Percentiles rank a stretch among this genome's conserved stretches.
Evolutionary conservation across 1,284 basidiomycete genomes (phyloP).

Genomic region (Cutaneotrichosporon mucoides): DNA sequence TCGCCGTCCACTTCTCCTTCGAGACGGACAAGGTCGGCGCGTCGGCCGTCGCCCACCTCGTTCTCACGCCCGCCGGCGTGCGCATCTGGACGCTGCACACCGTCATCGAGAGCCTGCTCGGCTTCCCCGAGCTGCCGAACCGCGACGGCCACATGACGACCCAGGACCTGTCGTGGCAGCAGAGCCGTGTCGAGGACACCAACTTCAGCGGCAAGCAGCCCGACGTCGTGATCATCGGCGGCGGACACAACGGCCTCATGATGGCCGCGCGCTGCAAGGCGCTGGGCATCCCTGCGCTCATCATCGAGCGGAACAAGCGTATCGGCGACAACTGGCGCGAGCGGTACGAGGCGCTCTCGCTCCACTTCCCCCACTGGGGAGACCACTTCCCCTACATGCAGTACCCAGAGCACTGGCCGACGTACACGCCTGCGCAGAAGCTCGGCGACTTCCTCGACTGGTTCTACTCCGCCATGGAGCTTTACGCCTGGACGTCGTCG

Average conservation of each 20-base stretch:
- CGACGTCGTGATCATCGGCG: constrained; percentile 53
- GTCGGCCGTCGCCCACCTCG: constrained; percentile 56
- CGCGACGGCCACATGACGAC: constrained; percentile 29
- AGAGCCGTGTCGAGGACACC: neutral
- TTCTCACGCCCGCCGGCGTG: constrained; percentile 53
- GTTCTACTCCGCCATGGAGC: constrained; percentile 39
- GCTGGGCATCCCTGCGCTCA: constrained; percentile 45
- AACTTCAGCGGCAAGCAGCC: constrained; percentile 37
- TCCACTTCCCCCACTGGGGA: constrained; percentile 59
- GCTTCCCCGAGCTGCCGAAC: constrained; percentile 49
- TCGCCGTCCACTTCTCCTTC: constrained; percentile 57
- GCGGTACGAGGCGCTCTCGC: constrained; percentile 58
- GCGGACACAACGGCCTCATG: constrained; percentile 49
- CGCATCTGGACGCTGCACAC: constrained; percentile 58
- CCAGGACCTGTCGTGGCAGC: no score
- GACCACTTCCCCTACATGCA: constrained; percentile 52
- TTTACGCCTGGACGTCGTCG: constrained; percentile 48
- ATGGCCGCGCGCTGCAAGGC: constrained; percentile 48
- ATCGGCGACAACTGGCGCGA: constrained; percentile 50
- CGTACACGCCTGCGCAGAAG: constrained; percentile 56
- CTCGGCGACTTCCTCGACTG: constrained; percentile 33
- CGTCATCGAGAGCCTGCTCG: constrained; percentile 55
- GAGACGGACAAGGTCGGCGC: constrained; percentile 54
- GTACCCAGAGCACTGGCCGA: constrained; percentile 57
- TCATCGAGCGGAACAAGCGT: constrained; percentile 45